A percentile compares a stretch with the other conserved stretches of the same genome.
These are phyloP conservation scores for Sungouiozyma ichnusensis DNA, from an alignment of 805 yeast genomes.

Conservation along the genomic window DNA sequence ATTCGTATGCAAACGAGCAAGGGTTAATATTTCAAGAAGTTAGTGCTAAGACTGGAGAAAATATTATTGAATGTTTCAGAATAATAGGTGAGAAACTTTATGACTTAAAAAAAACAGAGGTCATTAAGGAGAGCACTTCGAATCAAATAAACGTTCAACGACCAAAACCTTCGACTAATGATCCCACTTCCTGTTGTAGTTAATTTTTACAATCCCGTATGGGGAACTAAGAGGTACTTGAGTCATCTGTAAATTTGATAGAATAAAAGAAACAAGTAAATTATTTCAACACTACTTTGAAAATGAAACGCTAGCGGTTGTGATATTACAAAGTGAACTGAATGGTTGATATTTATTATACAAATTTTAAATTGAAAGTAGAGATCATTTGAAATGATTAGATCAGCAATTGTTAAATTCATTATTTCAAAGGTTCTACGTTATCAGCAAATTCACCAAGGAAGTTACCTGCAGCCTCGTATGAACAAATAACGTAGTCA, in stretches of 20 bases:
- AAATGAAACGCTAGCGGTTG: no score
- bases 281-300: background rate
- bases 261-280: background rate
- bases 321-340: no score
- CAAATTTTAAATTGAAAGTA: background rate
- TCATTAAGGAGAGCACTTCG: constrained; percentile 6
- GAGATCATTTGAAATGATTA: no score
- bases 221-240: no score
- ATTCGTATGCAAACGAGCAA: constrained; percentile 45
- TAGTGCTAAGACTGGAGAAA: constrained; percentile 48
- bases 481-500: constrained; percentile 58
- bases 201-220: no score
- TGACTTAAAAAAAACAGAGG: constrained; percentile 16
- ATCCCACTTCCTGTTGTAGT: constrained; percentile 33
- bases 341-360: no score
- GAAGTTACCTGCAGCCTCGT: constrained; percentile 45
- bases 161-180: constrained; percentile 37
- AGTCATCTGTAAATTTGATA: background rate
- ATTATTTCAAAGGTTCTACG: constrained; percentile 7
- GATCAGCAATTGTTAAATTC: no score
- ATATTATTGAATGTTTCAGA: constrained; percentile 38
- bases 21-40: constrained; percentile 42
- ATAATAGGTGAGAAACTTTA: constrained; percentile 39
- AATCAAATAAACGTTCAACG: constrained; percentile 24
- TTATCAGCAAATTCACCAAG: constrained; percentile 9